Conservation (phyloP, 1,139 yeast species). For the Zhuliangozyma parablackwelliae region DNA sequence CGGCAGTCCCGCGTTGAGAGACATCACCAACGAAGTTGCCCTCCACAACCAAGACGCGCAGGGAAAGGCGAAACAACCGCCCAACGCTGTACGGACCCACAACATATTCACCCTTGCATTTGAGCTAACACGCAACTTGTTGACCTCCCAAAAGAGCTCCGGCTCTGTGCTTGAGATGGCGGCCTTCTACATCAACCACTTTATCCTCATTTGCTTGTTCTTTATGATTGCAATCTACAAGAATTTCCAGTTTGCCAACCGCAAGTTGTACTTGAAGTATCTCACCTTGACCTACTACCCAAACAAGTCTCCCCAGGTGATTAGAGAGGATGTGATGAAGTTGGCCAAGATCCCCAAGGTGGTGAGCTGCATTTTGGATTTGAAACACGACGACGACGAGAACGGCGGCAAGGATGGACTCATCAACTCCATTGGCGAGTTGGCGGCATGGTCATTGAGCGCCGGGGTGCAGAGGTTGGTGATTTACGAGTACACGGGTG, state of each 20-base stretch:
- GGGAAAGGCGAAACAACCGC: conserved; percentile 6
- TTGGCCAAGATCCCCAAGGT: conserved; percentile 74
- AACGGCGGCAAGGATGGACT: conserved; percentile 87
- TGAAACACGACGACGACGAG: conserved; percentile 72
- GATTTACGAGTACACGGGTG: conserved; percentile 78
- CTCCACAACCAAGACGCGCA: not conserved
- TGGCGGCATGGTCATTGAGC: conserved; percentile 83
- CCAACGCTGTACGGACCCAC: conserved; percentile 7
- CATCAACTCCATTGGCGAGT: conserved; percentile 69
- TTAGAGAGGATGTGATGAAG: conserved; percentile 74
- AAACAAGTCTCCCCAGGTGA: conserved; percentile 78
- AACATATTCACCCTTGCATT: conserved; percentile 7
- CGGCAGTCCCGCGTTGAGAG: conserved; percentile 6
- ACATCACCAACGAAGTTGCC: conserved; percentile 6
- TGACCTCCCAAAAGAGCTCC: conserved; percentile 3
- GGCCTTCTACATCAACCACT: conserved; percentile 17
- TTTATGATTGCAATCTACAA: conserved; percentile 54
- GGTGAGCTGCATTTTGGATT: conserved; percentile 66
- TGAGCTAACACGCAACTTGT: conserved; percentile 8
- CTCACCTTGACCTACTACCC: conserved; percentile 71
- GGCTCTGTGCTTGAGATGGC: conserved; percentile 5
- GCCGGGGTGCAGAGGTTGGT: conserved; percentile 72
- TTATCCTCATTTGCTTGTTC: conserved; percentile 49
- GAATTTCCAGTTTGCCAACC: conserved; percentile 48
- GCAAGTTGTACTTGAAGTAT: conserved; percentile 53